Conservation (phyloP, 176 grass and related monocot genomes). For the Raddia guianensis region DNA sequence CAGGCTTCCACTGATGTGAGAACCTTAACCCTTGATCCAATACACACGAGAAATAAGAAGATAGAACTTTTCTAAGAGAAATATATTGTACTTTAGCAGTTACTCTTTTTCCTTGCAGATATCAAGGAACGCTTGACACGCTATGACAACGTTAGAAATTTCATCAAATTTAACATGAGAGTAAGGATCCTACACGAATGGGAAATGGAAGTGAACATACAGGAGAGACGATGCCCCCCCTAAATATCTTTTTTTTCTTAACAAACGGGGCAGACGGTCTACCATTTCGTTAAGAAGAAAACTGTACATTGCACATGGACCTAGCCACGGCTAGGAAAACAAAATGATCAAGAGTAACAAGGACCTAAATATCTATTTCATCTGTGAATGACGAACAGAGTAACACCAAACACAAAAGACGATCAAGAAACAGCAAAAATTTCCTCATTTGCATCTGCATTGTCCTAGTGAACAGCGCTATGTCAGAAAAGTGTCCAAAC, state of each 20-base stretch:
- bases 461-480: conserved; percentile 15
- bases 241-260: too few relatives aligned
- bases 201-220: neutral
- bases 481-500: conserved; percentile 34
- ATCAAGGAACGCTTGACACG: neutral
- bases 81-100: neutral
- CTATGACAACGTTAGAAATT: neutral
- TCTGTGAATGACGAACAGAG: neutral
- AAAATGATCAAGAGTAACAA: too few relatives aligned
- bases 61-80: neutral
- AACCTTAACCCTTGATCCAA: neutral
- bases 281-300: too few relatives aligned
- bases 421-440: neutral
- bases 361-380: neutral
- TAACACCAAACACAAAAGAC: neutral
- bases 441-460: neutral
- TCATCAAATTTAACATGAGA: neutral
- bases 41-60: conserved; percentile 4
- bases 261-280: too few relatives aligned
- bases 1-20: neutral
- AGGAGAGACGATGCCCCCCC: neutral
- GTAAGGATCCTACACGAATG: neutral
- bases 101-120: neutral
- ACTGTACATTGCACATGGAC: too few relatives aligned
- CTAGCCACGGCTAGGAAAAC: too few relatives aligned